Base-by-base conservation (phyloP, 1,284 basidiomycete species). In the Cryptococcus sp. region DNA sequence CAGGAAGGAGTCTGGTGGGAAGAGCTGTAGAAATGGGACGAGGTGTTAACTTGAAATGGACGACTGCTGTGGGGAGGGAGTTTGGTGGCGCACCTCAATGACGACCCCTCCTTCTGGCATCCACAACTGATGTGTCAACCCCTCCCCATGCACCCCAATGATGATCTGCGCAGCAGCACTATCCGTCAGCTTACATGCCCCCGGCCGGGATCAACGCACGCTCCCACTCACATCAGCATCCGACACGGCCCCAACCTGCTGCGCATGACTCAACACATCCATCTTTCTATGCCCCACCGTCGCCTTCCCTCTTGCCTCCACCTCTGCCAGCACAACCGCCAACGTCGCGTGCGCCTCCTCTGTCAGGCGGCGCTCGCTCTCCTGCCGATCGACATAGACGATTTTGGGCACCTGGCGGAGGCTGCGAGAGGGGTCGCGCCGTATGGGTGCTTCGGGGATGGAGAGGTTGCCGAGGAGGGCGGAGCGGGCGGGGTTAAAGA, bases 311-410 rank as follows among this genome's bases (percentile, higher is more conserved):
- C 51, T 13, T 1, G 47, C 28, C 11, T 62, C 49, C n/a, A 65
- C 28, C 43, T 58, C 55, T 9, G 46, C 38, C 35, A 70, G 33
- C 13, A 60, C 33, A 1, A 55, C 50, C 13, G 66, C 12, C 15
- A 70, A 42, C 23, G 46, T 36, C 18, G 49, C 43, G 39, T 66
- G 61, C 12, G 51, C 64, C 28, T 50, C 55, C 28, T 56, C 48
- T 38, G 43, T 53, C 18, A 66, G 47, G 43, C 55, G 58, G 21
- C 62, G 39, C 56, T 64, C 53, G 13, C 56, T 62, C 20, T 50
- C 52, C 40, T 69, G 68, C 40, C 69, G 55, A 56, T 71, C 68
- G 5, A 72, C 59, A 54, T 70, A 72, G 1, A 67, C 61, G 35
- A 72, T 61, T 38, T 66, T 66, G 21, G 56, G 49, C 40, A 56